Evolutionary conservation across 1,284 basidiomycete genomes (phyloP).

Genomic region (Rhodotorula sp.): DNA sequence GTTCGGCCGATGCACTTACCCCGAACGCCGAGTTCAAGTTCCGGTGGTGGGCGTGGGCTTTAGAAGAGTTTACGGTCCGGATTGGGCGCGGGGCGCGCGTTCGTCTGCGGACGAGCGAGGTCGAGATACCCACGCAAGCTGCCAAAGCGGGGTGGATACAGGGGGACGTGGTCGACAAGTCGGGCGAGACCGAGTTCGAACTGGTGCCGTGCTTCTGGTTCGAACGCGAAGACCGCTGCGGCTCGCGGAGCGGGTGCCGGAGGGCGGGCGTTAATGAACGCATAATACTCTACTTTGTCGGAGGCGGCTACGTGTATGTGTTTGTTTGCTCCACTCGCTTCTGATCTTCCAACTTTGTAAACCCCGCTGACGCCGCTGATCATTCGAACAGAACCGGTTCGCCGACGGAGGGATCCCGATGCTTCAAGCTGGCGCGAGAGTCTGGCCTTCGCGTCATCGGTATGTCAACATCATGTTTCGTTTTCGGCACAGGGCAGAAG

Average conservation of each 20-base stretch:
- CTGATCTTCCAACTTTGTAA: not conserved
- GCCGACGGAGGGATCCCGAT: slow-evolving; percentile 36
- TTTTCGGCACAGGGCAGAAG: not conserved
- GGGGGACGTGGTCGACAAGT: slow-evolving; percentile 31
- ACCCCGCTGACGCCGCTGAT: not conserved
- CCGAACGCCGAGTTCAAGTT: not conserved
- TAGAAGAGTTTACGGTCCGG: slow-evolving; percentile 21
- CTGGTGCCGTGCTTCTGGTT: slow-evolving; percentile 42
- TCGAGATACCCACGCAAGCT: not conserved
- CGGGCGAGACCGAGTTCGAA: slow-evolving; percentile 12
- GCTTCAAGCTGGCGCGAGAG: slow-evolving; percentile 37
- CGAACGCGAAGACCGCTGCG: slow-evolving; percentile 6
- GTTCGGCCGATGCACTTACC: slow-evolving; percentile 19
- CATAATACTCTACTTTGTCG: slow-evolving; percentile 40
- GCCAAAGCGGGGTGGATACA: slow-evolving; percentile 21
- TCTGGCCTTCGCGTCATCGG: slow-evolving; percentile 31
- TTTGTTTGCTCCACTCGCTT: too few relatives aligned
- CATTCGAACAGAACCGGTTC: slow-evolving; percentile 19
- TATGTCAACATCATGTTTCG: not conserved
- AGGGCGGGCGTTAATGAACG: slow-evolving; percentile 12
- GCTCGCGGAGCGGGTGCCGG: not conserved
- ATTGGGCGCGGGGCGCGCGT: slow-evolving; percentile 14
- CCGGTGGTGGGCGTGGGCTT: slow-evolving; percentile 8
- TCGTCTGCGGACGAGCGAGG: not conserved
- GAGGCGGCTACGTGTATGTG: slow-evolving; percentile 38